Evolutionary conservation across 352 stramenopile species (phyloP).

Genomic region (Phytopythium mirpurense): DNA sequence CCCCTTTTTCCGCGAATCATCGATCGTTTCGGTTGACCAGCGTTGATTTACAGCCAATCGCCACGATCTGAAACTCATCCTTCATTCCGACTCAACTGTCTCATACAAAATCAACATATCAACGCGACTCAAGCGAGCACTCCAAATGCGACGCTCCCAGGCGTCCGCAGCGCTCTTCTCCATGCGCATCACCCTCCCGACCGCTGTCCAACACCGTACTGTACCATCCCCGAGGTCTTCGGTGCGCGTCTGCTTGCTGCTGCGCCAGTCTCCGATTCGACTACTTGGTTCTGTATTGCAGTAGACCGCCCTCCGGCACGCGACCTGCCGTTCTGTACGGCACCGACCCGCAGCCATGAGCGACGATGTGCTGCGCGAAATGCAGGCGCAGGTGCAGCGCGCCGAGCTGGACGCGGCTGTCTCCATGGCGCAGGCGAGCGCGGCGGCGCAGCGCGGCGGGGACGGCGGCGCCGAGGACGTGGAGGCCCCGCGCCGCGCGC

Average conservation of each 20-base stretch:
- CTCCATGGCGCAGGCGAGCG: constrained; percentile 1
- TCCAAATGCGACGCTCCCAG: neutral
- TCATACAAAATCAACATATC: no score
- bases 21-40: neutral
- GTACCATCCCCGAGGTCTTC: no score
- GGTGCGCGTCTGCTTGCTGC: no score
- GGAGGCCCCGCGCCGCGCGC: neutral
- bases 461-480: neutral
- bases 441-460: neutral
- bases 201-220: constrained; percentile 4
- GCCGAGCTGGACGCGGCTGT: neutral
- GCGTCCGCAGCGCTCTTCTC: neutral
- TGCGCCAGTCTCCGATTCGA: no score
- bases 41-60: neutral
- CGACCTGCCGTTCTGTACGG: no score
- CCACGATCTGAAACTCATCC: no score
- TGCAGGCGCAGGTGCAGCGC: neutral
- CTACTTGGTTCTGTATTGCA: no score
- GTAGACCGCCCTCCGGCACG: no score
- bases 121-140: no score
- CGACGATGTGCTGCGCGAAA: neutral
- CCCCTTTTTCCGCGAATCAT: neutral
- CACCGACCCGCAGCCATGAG: neutral
- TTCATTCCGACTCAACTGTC: no score
- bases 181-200: neutral